A percentile compares a stretch with the other conserved stretches of the same genome.
Evolutionary conservation across 1,139 yeast species (phyloP).

Genomic region (Geotrichum fermentans): DNA sequence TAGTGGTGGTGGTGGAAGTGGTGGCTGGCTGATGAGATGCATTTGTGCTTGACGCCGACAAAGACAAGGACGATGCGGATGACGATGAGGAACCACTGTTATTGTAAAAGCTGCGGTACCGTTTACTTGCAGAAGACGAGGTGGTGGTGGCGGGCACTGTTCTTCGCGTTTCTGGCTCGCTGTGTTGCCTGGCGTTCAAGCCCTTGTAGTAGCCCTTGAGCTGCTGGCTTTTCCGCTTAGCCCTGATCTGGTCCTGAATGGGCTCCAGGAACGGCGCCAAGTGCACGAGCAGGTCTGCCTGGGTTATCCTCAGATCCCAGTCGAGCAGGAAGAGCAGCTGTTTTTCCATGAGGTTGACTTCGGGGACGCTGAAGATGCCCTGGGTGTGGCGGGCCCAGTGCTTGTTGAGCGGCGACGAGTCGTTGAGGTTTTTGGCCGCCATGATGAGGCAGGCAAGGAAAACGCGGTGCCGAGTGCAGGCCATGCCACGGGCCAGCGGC

Average conservation of each 20-base stretch:
- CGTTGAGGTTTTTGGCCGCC: conserved; percentile 87
- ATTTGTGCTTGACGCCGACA: not conserved
- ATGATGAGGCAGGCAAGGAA: conserved; percentile 82
- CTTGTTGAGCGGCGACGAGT: conserved; percentile 87
- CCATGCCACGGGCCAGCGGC: conserved; percentile 85
- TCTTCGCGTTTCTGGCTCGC: too few relatives aligned
- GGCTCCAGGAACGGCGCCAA: conserved; percentile 72
- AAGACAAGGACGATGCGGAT: not conserved
- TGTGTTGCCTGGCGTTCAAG: too few relatives aligned
- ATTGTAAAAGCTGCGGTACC: not conserved
- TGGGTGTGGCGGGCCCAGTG: conserved; percentile 93
- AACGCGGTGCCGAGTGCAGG: conserved; percentile 88
- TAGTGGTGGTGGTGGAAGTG: too few relatives aligned
- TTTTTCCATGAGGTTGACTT: conserved; percentile 86
- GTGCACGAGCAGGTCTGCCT: conserved; percentile 61
- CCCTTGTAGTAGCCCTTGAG: not conserved
- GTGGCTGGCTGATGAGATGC: not conserved
- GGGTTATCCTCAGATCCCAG: conserved; percentile 73
- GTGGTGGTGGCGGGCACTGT: not conserved
- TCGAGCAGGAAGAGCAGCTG: conserved; percentile 76
- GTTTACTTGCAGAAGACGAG: not conserved
- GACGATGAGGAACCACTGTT: not conserved
- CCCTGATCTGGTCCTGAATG: conserved; percentile 46
- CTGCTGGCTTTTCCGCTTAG: not conserved
- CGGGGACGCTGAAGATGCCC: conserved; percentile 68